These are phyloP conservation scores for Aspergillus udagawae DNA, from an alignment of 2,329 filamentous ascomycete genomes.

Conservation along the genomic window DNA sequence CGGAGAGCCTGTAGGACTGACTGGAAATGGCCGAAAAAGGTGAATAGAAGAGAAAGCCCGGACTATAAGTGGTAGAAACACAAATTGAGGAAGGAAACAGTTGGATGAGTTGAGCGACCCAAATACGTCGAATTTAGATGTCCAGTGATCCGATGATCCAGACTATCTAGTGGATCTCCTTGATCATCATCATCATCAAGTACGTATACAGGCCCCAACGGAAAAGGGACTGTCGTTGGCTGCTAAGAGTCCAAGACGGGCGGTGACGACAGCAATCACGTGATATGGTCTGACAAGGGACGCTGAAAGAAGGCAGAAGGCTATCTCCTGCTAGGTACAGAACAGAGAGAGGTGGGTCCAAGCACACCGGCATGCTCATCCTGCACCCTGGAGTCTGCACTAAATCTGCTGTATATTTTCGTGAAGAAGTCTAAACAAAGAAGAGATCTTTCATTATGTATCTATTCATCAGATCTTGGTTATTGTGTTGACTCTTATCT, in stretches of 20 bases:
- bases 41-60: conserved; percentile 2
- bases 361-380: background rate
- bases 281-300: background rate
- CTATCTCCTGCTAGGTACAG: background rate
- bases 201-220: background rate
- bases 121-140: background rate
- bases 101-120: background rate
- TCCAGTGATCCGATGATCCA: background rate
- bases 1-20: conserved; percentile 2
- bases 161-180: background rate
- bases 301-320: background rate
- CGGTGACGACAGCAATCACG: conserved; percentile 13
- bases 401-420: background rate
- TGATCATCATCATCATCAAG: background rate
- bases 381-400: background rate
- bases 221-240: conserved; percentile 2
- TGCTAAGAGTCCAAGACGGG: background rate
- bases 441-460: background rate
- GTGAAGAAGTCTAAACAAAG: background rate
- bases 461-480: background rate
- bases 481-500: background rate
- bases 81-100: background rate
- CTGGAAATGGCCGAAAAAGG: conserved; percentile 2
- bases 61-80: conserved; percentile 1
- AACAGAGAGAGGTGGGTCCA: background rate